Base-by-base conservation (phyloP, 805 yeast species). In the Spathaspora gorwiae region DNA sequence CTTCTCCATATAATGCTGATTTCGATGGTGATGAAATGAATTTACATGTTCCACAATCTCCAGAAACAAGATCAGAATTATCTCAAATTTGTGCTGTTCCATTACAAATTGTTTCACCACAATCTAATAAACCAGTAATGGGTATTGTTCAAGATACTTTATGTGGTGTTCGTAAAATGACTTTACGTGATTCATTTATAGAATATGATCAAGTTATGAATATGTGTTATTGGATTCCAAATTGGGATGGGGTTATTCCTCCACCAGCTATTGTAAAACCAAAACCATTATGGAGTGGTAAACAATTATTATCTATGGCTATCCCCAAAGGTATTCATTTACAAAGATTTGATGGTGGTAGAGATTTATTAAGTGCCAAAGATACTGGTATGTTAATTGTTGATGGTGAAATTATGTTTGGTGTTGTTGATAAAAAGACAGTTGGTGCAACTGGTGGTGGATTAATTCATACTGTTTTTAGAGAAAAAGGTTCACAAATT, bases 1-100 rank as follows among this genome's bases (percentile, higher is more conserved):
- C 99, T 0, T 89, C 98, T 14, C 99, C 99, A n/a, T 94, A 94
- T 69, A 94, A 94, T 71, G 99, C 99, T 39, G 99, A 94, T 84
- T 94, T 94, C 75, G 99, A 94, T 74, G 99, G 99, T 78, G 99
- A 94, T 70, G 99, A 94, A 72, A 94, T 94, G 99, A 94, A 94
- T 70, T 84, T 94, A 72, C 99, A 94, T 62, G 99, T 92, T 55
- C 99, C 99, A 3, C 99, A 94, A 66, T 87, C 97, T 7, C 96
- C 90, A 53, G 99, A 94, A 66, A 90, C 99, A 0, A 81, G 98
- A 62, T 97, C 99, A 1, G 99, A 94, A 68, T 75, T 94, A 53
- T 84, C 92, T 30, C 94, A 92, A 64, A 80, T 94, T 58, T 90
- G 97, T 71, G 96, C 97, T 5, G 99, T 94, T 43, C 99, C 99